A percentile compares a stretch with the other conserved stretches of the same genome.
Evolutionary conservation across 108 stramenopile genomes (phyloP).

Genomic region (Epithemia pelagica): DNA sequence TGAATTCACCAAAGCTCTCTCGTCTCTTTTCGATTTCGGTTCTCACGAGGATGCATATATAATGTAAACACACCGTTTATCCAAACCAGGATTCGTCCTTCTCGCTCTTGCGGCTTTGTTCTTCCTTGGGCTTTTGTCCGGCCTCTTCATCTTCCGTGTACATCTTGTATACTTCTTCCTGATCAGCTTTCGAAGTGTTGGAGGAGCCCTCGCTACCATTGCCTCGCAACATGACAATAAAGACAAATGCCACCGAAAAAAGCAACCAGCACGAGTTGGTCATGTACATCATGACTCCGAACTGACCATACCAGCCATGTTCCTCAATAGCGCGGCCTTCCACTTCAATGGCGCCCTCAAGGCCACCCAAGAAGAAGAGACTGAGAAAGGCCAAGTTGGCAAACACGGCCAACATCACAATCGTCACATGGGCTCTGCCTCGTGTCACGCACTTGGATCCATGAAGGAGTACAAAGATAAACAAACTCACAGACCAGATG

Average conservation of each 20-base stretch:
- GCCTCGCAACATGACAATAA: not conserved
- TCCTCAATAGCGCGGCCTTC: slow-evolving; percentile 4
- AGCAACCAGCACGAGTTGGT: slow-evolving; percentile 1
- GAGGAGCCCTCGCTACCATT: not conserved
- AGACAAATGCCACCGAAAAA: not conserved
- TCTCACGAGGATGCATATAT: too few species aligned
- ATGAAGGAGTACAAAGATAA: not conserved
- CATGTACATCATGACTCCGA: slow-evolving; percentile 8
- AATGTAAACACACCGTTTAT: too few species aligned
- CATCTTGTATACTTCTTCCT: not conserved
- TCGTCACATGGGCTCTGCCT: not conserved
- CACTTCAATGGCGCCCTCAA: slow-evolving; percentile 5
- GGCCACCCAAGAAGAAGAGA: slow-evolving; percentile 1
- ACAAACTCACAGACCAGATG: slow-evolving; percentile 3
- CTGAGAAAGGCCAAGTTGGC: slow-evolving; percentile 1
- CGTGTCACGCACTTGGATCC: not conserved
- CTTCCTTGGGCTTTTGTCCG: not conserved
- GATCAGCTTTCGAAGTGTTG: too few species aligned
- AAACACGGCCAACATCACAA: slow-evolving; percentile 2
- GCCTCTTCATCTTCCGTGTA: not conserved
- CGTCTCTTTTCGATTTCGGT: too few species aligned
- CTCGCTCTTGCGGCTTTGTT: not conserved
- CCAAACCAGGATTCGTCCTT: not conserved
- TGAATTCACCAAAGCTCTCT: too few species aligned
- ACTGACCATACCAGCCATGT: slow-evolving; percentile 5